Conservation (phyloP, 306 rosid species). For the Trifolium repens region DNA sequence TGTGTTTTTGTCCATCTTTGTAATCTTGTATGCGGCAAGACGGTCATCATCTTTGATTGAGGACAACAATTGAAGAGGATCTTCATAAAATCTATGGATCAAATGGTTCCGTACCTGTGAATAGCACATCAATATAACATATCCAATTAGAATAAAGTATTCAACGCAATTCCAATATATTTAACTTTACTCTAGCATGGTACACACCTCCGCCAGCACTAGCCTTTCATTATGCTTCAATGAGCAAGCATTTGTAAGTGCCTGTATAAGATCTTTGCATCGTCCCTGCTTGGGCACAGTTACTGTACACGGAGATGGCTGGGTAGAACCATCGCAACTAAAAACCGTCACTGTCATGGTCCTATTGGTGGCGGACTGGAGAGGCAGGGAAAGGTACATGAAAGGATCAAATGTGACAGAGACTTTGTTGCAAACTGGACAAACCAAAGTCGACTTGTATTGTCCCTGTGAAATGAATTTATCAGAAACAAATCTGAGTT, state of each 20-base stretch:
- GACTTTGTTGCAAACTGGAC: constrained; percentile 96
- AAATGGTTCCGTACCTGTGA: constrained; percentile 77
- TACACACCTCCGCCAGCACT: constrained; percentile 80
- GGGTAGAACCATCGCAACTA: constrained; percentile 73
- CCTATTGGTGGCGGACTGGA: constrained; percentile 79
- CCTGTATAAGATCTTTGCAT: constrained; percentile 91
- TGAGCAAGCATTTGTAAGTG: constrained; percentile 83
- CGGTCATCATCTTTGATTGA: constrained; percentile 87
- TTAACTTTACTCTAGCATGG: constrained; percentile 31
- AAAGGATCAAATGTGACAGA: constrained; percentile 99
- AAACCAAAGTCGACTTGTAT: constrained; percentile 96
- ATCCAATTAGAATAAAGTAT: constrained; percentile 35
- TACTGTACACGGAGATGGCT: constrained; percentile 75
- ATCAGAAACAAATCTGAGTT: constrained; percentile 44
- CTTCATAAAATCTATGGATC: constrained; percentile 83
- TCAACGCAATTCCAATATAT: constrained; percentile 10
- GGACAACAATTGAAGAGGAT: constrained; percentile 77
- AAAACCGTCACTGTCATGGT: constrained; percentile 81
- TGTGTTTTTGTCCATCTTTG: constrained; percentile 65
- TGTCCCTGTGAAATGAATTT: constrained; percentile 64
- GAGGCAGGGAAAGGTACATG: constrained; percentile 97
- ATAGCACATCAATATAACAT: constrained; percentile 32
- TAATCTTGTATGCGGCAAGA: constrained; percentile 83
- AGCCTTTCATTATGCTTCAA: constrained; percentile 84
- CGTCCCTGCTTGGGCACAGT: constrained; percentile 98